Percentiles rank a stretch among this genome's conserved stretches.
Conservation (phyloP, 2,329 filamentous ascomycete genomes). For the Lasiodiplodia citricola region DNA sequence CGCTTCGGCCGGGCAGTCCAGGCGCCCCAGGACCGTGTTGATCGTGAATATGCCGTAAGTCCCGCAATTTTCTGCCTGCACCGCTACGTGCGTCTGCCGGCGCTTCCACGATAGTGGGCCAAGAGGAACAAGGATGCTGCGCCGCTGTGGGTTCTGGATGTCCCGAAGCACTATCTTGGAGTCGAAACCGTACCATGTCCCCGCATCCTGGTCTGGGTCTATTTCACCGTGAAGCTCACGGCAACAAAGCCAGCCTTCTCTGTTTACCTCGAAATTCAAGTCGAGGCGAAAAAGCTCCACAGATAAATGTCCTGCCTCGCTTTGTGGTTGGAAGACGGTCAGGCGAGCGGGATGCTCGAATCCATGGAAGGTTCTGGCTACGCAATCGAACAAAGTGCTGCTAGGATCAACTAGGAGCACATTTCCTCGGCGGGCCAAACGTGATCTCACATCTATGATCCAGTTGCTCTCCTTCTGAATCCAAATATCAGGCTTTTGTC, state of each 20-base stretch:
- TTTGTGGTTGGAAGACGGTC: constrained; percentile 53
- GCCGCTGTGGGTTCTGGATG: constrained; percentile 43
- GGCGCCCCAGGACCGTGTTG: constrained; percentile 59
- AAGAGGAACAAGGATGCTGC: constrained; percentile 61
- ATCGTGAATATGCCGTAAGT: constrained; percentile 59
- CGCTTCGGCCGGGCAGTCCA: constrained; percentile 64
- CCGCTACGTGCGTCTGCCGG: constrained; percentile 49
- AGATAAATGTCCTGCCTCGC: constrained; percentile 33
- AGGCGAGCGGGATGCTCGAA: constrained; percentile 57
- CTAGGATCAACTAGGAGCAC: constrained; percentile 56
- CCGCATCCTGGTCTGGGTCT: constrained; percentile 58
- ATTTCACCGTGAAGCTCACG: constrained; percentile 58
- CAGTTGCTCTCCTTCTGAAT: constrained; percentile 45
- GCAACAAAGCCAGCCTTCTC: constrained; percentile 50
- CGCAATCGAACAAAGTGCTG: constrained; percentile 45
- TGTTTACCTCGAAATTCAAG: constrained; percentile 60
- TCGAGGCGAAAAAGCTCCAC: constrained; percentile 61
- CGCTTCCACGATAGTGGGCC: constrained; percentile 44
- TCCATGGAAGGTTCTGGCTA: constrained; percentile 53
- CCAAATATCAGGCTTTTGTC: constrained; percentile 53
- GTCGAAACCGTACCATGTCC: constrained; percentile 63
- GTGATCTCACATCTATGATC: constrained; percentile 42
- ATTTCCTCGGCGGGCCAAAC: constrained; percentile 36
- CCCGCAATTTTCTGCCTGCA: constrained; percentile 45
- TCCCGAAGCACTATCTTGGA: constrained; percentile 64